Base-by-base conservation (phyloP, 768 basidiomycete genomes). In the Gymnopilus junonius region DNA sequence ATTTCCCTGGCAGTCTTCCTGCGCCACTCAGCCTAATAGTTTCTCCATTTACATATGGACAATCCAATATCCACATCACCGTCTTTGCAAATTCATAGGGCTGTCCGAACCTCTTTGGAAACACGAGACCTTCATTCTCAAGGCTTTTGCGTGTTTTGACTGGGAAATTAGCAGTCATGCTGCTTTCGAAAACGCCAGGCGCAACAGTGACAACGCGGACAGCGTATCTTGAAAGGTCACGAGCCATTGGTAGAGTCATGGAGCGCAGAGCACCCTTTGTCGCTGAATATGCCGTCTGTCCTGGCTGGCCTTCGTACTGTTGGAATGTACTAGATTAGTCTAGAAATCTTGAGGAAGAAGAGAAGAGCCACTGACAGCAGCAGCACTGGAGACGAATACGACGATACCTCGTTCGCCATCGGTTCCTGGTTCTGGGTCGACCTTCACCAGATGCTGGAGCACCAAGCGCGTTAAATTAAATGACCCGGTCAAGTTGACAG, bases 401-500 rank as follows among this genome's bases (percentile, higher is more conserved):
- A 89, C 74, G 8, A 88, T 82, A 4, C 87, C 87, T 23, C 84
- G 73, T 69, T 89, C 87, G 1, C 80, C 85, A 61, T 87, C 85
- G 0, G 70, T 55, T 2, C 77, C 76, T 21, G 79, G 75, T 63
- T 86, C 84, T 15, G 81, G 78, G 1, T 77, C 71, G 51, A 82
- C 82, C 32, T 77, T 75, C 14, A 83, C 77, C 32, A 88, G 77
- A 62, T 85, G 80, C 61, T 82, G 73, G 54, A 85, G 75, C 25
- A 80, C 85, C 21, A 85, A 73, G 3, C 87, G 78, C 7, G 85
- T 85, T 55, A 89, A 76, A 65, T 88, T 84, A 76, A 88, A 88
- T 1, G 83, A 77, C 20, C 87, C 86, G 1, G 85, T 81, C 27
- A 88, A 74, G 68, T 89, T 88, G 48, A 88, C 81, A 6, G 74